phyloP scores from a whole-genome alignment of 164 flowering plant species.

The Vitis amurensis region DNA sequence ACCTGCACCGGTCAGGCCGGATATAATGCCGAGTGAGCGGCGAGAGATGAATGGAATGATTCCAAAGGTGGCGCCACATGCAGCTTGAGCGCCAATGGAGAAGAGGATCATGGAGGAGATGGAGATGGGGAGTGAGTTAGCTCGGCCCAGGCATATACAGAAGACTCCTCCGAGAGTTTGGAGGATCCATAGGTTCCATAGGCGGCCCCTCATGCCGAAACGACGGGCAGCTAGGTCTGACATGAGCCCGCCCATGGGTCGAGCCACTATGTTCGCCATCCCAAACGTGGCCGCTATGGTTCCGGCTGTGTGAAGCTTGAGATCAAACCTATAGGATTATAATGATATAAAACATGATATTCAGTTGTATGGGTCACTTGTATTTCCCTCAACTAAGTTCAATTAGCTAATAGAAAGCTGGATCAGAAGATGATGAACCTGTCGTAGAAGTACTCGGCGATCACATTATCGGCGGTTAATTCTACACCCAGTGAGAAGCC shows the following conservation, averaged over 20 bases:
- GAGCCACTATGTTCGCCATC: constrained; percentile 19
- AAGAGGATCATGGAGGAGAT: constrained; percentile 21
- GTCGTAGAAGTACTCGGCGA: constrained; percentile 36
- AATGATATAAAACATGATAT: too few relatives aligned
- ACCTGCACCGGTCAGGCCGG: constrained; percentile 34
- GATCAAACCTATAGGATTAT: constrained; percentile 10
- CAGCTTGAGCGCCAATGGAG: constrained; percentile 26
- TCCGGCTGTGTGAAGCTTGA: constrained; percentile 24
- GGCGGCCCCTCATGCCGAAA: constrained; percentile 23
- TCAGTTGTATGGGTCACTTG: too few relatives aligned
- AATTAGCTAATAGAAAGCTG: background rate
- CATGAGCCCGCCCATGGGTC: constrained; percentile 17
- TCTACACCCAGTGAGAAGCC: constrained; percentile 34
- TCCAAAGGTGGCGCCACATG: constrained; percentile 24
- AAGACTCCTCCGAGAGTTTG: constrained; percentile 26
- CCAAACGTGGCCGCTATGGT: constrained; percentile 25
- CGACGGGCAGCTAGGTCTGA: constrained; percentile 13
- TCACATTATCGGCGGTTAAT: constrained; percentile 32
- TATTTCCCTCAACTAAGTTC: too few relatives aligned
- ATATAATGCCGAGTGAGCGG: constrained; percentile 28
- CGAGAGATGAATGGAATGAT: constrained; percentile 25
- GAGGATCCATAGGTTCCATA: constrained; percentile 24
- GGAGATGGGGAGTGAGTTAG: constrained; percentile 16
- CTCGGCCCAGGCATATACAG: constrained; percentile 23
- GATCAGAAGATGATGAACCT: constrained; percentile 12